These are phyloP conservation scores for Eucalyptus erythrocorys DNA, from an alignment of 345 rosid genomes.

Conservation along the genomic window DNA sequence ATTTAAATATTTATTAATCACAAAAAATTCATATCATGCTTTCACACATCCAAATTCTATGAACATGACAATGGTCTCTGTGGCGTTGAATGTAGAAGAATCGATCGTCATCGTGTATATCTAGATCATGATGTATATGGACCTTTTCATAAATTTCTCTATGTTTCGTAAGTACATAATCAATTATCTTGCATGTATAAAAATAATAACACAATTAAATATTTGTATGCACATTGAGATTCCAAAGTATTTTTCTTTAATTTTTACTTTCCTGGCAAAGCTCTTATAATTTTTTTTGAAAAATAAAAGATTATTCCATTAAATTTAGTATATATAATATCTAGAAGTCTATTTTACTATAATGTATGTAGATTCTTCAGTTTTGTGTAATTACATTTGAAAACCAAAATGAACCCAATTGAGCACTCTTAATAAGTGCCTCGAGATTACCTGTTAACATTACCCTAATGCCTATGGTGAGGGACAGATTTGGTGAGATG, in stretches of 20 bases:
- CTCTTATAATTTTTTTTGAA: neutral
- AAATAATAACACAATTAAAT: neutral
- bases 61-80: neutral
- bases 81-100: neutral
- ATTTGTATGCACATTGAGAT: neutral
- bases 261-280: neutral
- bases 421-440: neutral
- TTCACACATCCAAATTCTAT: neutral
- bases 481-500: neutral
- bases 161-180: neutral
- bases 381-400: neutral
- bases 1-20: neutral
- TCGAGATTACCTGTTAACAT: neutral
- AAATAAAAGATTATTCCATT: neutral
- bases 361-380: fast-evolving
- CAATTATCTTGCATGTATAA: neutral
- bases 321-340: neutral
- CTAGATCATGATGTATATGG: neutral
- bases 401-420: neutral
- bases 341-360: neutral
- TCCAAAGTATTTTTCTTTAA: neutral
- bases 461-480: neutral
- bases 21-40: neutral
- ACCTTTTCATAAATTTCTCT: neutral
- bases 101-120: neutral